Evolutionary conservation across 179 eudicot genomes (phyloP), one percentile per base, ranked within the genome.

Genomic region (Beta lomatogona): DNA sequence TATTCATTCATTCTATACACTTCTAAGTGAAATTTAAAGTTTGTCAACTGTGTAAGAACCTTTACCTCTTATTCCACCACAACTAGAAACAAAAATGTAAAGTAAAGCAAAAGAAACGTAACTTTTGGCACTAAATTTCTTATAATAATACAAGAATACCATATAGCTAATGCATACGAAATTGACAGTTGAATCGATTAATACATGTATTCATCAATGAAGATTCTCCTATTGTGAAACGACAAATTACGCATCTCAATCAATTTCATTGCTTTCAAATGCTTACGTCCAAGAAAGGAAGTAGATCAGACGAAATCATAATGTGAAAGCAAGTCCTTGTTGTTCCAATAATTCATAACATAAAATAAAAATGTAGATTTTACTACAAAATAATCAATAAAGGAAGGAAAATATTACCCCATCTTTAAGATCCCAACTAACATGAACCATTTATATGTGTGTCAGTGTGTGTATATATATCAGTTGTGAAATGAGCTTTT

Each of bases 241-340:
- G 36, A n/a, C 25, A 63, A 63, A 21, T 9, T 21, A 8, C 25
- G 31, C 9, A 66, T 66, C 48, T 66, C 48, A 4, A 13, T 66
- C 71, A 66, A 66, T 12, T 36, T 36, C 48, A 25, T 28, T 66
- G 21, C 22, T 19, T 68, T 68, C 4, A 44, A 41, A 68, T 4
- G 50, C 21, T 16, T 31, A 36, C 63, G 12, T 25, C 46, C 45
- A 54, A 14, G 6, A 28, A 73, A 73, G 63, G 77, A 54, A 73
- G 77, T 4, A 50, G 25, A 73, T 55, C 48, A 73, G 25, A 73
- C 46, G 46, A 55, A 53, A 73, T 73, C 63, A 53, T 25, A 31
- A 53, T 54, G 7, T 15, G 7, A 54, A 54, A 53, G 46, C 61
- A 73, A 54, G 53, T 11, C 44, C 54, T 45, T 70, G 1, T 45